Evolutionary conservation across 768 basidiomycete genomes (phyloP).

Genomic region (Pleurotus cornucopiae): DNA sequence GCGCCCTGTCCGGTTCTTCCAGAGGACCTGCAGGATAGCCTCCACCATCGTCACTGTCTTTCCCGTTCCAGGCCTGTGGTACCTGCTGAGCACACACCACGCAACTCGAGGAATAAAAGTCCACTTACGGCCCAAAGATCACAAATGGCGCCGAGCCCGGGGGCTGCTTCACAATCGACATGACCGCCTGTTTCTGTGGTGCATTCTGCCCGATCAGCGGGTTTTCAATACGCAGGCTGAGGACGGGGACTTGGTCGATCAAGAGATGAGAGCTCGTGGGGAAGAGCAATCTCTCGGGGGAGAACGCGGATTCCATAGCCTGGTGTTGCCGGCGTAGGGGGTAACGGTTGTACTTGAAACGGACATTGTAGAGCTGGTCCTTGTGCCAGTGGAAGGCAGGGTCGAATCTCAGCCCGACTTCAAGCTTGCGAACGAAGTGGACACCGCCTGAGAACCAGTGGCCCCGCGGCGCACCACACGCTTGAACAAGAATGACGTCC

Average conservation of each 20-base stretch:
- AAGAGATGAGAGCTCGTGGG: slow-evolving; percentile 28
- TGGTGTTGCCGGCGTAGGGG: slow-evolving; percentile 54
- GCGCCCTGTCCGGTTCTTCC: slow-evolving; percentile 30
- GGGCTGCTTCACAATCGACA: slow-evolving; percentile 39
- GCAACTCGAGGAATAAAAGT: background rate
- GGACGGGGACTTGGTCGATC: slow-evolving; percentile 15
- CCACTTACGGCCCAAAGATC: slow-evolving; percentile 60
- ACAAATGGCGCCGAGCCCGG: slow-evolving; percentile 51
- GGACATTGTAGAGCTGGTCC: slow-evolving; percentile 44
- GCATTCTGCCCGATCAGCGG: slow-evolving; percentile 34
- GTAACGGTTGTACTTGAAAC: slow-evolving; percentile 52
- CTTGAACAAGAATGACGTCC: slow-evolving; percentile 34
- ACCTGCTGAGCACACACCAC: background rate
- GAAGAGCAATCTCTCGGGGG: slow-evolving; percentile 42
- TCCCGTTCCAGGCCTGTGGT: slow-evolving; percentile 53
- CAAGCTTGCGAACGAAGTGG: slow-evolving; percentile 36
- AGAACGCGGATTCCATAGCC: slow-evolving; percentile 35
- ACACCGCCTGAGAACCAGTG: slow-evolving; percentile 42
- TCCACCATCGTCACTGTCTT: slow-evolving; percentile 68
- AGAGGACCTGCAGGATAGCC: slow-evolving; percentile 53
- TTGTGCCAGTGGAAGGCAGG: slow-evolving; percentile 35
- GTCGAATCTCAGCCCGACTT: slow-evolving; percentile 45
- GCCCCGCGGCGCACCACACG: slow-evolving; percentile 17
- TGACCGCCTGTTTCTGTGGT: slow-evolving; percentile 48
- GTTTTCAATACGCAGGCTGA: slow-evolving; percentile 12